Percentiles rank a stretch among this genome's conserved stretches.
These are phyloP conservation scores for Colletotrichum theobromicola DNA, from an alignment of 2,329 filamentous ascomycete genomes.

Conservation along the genomic window DNA sequence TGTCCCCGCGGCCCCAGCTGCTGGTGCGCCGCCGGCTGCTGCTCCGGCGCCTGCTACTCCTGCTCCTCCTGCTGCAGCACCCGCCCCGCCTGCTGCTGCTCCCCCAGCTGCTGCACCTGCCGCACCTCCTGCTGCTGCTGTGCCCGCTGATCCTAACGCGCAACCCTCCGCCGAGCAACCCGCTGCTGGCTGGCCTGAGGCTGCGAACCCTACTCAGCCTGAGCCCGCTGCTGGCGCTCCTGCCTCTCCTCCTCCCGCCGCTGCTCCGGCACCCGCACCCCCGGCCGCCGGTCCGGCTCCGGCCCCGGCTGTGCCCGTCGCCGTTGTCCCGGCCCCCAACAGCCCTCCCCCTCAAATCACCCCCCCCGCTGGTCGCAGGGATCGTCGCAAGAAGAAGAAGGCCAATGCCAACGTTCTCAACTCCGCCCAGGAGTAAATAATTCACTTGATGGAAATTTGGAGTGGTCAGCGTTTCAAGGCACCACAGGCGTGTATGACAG, in stretches of 20 bases:
- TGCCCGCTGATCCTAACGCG: not conserved
- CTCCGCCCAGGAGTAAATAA: not conserved
- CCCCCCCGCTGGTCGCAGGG: not conserved
- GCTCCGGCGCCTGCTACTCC: not conserved
- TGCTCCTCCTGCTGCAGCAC: not conserved
- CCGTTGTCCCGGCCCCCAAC: not conserved
- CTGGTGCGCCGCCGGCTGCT: not conserved
- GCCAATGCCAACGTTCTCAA: not conserved
- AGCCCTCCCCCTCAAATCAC: slow-evolving; percentile 6
- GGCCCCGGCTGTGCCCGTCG: not conserved
- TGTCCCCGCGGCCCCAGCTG: not conserved
- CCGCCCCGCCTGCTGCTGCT: not conserved
- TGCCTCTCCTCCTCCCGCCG: not conserved
- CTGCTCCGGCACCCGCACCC: not conserved
- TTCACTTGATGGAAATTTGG: not conserved
- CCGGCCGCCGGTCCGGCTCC: not conserved
- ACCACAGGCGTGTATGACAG: not conserved
- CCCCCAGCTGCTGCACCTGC: not conserved
- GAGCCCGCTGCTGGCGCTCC: not conserved
- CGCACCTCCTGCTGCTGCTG: not conserved
- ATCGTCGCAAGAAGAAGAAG: slow-evolving; percentile 8
- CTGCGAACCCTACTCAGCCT: not conserved
- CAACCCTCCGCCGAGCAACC: not conserved
- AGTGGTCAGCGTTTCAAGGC: slow-evolving; percentile 9
- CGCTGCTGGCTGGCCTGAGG: not conserved